Conservation (phyloP, 2,329 filamentous ascomycete species). For the Blastomyces silverae region DNA sequence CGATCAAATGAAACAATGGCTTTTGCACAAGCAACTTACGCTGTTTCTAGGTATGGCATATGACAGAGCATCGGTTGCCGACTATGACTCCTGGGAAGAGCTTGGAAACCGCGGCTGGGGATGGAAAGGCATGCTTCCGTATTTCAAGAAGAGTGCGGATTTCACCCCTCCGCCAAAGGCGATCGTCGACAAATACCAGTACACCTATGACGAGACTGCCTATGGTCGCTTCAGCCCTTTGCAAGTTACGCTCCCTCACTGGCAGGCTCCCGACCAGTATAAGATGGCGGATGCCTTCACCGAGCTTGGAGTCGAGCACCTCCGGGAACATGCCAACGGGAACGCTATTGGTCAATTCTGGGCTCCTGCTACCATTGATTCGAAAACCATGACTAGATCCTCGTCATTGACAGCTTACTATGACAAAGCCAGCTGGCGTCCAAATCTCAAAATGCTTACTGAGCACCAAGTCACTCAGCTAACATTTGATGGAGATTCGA, state of each 20-base stretch:
- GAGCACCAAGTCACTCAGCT: conserved; percentile 12
- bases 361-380: conserved; percentile 16
- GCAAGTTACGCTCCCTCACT: conserved; percentile 42
- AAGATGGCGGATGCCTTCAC: conserved; percentile 18
- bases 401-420: conserved; percentile 16
- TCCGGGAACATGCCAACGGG: conserved; percentile 10
- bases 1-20: neutral
- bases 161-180: conserved; percentile 39
- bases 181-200: conserved; percentile 33
- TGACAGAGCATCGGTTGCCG: conserved; percentile 24
- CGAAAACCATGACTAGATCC: conserved; percentile 14
- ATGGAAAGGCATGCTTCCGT: conserved; percentile 41
- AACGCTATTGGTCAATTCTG: conserved; percentile 15
- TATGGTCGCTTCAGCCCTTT: conserved; percentile 45
- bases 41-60: conserved; percentile 17
- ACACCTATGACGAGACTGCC: conserved; percentile 35
- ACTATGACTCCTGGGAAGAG: conserved; percentile 40
- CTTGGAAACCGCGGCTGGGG: conserved; percentile 40
- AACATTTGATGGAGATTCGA: conserved; percentile 16
- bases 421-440: conserved; percentile 1
- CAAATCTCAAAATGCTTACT: conserved; percentile 14
- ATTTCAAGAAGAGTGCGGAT: conserved; percentile 42
- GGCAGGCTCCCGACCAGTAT: conserved; percentile 22
- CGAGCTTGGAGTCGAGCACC: conserved; percentile 12
- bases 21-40: neutral